Percentiles rank a stretch among this genome's conserved stretches.
Conservation (phyloP, 192 early-diverging fungal species). For the Coemansia sp. region DNA sequence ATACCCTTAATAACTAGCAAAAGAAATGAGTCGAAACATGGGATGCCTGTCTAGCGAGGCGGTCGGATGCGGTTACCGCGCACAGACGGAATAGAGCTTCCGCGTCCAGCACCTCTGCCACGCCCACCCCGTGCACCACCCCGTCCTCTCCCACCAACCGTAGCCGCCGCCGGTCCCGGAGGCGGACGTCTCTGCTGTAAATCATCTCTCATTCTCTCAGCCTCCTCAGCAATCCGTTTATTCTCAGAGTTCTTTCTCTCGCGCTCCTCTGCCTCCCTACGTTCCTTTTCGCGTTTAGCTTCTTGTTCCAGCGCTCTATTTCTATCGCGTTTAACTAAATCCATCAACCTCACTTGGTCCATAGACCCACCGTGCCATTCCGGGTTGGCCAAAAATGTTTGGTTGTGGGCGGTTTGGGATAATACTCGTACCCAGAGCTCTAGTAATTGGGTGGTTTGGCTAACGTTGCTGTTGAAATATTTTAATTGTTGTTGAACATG, state of each 20-base stretch:
- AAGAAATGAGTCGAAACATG: too few relatives aligned
- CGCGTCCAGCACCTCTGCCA: constrained; percentile 15
- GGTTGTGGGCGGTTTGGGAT: constrained; percentile 55
- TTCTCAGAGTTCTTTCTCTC: constrained; percentile 27
- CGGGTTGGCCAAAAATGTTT: constrained; percentile 46
- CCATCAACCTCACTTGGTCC: constrained; percentile 28
- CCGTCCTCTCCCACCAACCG: constrained; percentile 3
- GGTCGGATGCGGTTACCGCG: constrained; percentile 26
- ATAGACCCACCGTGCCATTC: constrained; percentile 50
- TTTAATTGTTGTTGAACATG: constrained; percentile 45
- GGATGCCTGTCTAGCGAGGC: too few relatives aligned
- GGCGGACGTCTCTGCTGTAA: constrained; percentile 10
- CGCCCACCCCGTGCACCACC: constrained; percentile 1
- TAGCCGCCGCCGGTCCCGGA: constrained; percentile 10
- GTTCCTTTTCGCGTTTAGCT: constrained; percentile 10
- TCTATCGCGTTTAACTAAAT: constrained; percentile 24
- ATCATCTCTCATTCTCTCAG: too few relatives aligned
- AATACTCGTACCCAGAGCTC: constrained; percentile 54
- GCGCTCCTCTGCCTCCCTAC: constrained; percentile 28
- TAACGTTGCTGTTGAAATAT: constrained; percentile 54
- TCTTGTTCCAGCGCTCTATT: constrained; percentile 14
- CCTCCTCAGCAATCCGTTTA: constrained; percentile 1
- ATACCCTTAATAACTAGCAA: too few relatives aligned
- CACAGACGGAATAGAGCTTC: constrained; percentile 16
- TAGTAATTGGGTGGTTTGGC: constrained; percentile 54